Evolutionary conservation across 1,284 basidiomycete genomes (phyloP), one percentile per base, ranked within the genome.

Genomic region (Rhodotorula sp.): DNA sequence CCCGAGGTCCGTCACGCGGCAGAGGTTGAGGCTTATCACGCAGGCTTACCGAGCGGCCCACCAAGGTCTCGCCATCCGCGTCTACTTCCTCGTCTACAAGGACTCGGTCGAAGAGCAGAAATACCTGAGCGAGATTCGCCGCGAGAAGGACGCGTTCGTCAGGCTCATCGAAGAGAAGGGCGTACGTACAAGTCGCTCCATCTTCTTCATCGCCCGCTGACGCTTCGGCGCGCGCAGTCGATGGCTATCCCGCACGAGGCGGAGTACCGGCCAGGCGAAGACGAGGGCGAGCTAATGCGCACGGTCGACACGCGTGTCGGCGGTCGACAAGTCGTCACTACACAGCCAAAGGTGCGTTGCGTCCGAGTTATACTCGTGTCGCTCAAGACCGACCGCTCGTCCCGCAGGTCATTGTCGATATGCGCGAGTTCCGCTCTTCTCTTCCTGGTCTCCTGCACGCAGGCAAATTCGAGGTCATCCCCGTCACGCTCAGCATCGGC

Each of bases 101-200:
- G 88, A 92, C 76, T 95, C 92, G 57, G 91, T 91, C 72, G 96
- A 99, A 79, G 95, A 99, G 78, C 93, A 96, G 79, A 90, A 92
- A 77, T 99, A 96, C 80, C 85, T 99, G 32, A 90, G 90, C 47
- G 89, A 89, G 1, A 86, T 97, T 60, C 84, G 93, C 58, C 86
- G 89, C 71, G 95, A 99, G 81, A 97, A 97, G 79, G 91, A 97
- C 68, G 88, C 94, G 0, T 99, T 99, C 78, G 92, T 97, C 81
- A 85, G 89, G 67, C 82, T 99, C 34, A 98, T 99, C 79, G 90
- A 89, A 74, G 94, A 98, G 81, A 87, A 91, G 64, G 91, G 88
- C 54, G 94, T 94, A 76, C 77, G 90, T 85, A 47, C 51, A 1
- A 15, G 13, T 27, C 30, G 19, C 47, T 29, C 24, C 51, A n/a